Conservation (phyloP, 192 early-diverging fungal species). For the Phlyctochytrium bullatum region DNA sequence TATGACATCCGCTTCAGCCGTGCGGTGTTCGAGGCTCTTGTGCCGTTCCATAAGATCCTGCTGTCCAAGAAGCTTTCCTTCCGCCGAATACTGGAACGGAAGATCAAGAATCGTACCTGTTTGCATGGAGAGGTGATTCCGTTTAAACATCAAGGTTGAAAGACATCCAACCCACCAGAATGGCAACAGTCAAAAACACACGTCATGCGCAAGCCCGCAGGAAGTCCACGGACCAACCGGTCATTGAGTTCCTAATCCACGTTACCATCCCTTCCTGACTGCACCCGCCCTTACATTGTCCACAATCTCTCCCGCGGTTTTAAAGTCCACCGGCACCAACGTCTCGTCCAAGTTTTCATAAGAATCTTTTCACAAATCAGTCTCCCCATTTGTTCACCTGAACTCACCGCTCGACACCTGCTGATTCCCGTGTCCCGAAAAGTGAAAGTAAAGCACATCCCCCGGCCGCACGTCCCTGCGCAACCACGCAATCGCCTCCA, state of each 20-base stretch:
- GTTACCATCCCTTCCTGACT: no score
- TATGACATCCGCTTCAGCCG: not conserved
- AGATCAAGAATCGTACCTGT: not conserved
- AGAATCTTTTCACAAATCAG: no score
- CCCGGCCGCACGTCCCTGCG: slow-evolving; percentile 7
- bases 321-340: not conserved
- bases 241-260: slow-evolving; percentile 61
- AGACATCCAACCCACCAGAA: not conserved
- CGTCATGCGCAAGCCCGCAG: slow-evolving; percentile 57
- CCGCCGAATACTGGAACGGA: not conserved
- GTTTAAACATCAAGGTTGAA: no score
- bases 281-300: no score
- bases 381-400: no score
- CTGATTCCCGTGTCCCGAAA: slow-evolving; percentile 24
- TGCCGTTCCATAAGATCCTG: not conserved
- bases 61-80: not conserved
- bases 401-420: slow-evolving; percentile 29
- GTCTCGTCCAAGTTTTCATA: not conserved
- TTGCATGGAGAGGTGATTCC: no score
- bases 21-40: not conserved
- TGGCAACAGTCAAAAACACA: slow-evolving; percentile 58
- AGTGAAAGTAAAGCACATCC: slow-evolving; percentile 21
- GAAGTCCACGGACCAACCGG: slow-evolving; percentile 55
- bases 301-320: not conserved
- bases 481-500: slow-evolving; percentile 16